These are phyloP conservation scores for Rosa lucieae DNA, from an alignment of 306 rosid species.

Conservation along the genomic window DNA sequence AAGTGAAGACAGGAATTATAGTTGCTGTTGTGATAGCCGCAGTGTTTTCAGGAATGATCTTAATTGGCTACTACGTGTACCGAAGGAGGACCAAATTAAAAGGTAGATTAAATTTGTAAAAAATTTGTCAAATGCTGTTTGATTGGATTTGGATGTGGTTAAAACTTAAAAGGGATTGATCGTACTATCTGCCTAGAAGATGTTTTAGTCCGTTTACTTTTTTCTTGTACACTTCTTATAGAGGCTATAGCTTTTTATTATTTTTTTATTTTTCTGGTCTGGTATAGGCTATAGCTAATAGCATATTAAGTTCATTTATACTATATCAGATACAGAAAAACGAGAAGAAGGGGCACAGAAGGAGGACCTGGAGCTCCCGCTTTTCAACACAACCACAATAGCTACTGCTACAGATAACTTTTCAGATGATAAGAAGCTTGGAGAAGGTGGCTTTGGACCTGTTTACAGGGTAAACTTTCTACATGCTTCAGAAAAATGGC, in stretches of 20 bases:
- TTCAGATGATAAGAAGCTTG: conserved; percentile 41
- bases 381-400: conserved; percentile 37
- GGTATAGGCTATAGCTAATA: neutral
- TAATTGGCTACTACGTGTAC: conserved; percentile 10
- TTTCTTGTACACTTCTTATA: neutral
- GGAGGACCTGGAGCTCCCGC: conserved; percentile 48
- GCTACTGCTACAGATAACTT: conserved; percentile 45
- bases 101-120: conserved; percentile 13
- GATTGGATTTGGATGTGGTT: neutral
- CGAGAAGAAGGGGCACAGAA: neutral
- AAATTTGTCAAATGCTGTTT: neutral
- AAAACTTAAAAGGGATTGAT: neutral
- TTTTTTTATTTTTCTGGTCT: too few relatives aligned
- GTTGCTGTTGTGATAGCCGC: conserved; percentile 3
- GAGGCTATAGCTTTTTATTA: too few relatives aligned
- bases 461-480: conserved; percentile 43
- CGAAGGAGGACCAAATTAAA: conserved; percentile 10
- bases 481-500: neutral
- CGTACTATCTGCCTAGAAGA: neutral
- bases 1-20: conserved; percentile 7
- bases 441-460: conserved; percentile 67
- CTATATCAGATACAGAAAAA: neutral
- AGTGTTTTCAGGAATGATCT: conserved; percentile 19
- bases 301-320: neutral
- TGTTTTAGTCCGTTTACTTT: neutral